Evolutionary conservation across 352 stramenopile genomes (phyloP).

Genomic region (Pythium sp.): DNA sequence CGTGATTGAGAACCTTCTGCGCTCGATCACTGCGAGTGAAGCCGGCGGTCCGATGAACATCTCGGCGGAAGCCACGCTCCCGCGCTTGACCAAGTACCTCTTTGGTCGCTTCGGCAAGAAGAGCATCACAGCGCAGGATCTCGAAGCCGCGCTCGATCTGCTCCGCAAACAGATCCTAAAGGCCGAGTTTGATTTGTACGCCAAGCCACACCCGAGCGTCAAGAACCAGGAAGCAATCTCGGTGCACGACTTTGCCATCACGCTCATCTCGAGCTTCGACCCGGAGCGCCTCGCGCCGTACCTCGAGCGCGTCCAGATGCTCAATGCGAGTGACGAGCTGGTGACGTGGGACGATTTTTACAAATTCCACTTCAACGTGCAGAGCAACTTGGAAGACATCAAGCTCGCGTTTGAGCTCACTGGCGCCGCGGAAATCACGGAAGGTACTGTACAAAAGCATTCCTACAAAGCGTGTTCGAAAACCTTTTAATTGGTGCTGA

Average conservation of each 20-base stretch:
- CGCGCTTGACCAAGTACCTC: conserved; percentile 59
- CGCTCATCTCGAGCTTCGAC: conserved; percentile 70
- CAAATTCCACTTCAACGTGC: conserved; percentile 70
- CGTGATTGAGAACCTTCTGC: conserved; percentile 67
- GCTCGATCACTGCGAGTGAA: conserved; percentile 28
- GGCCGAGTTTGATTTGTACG: conserved; percentile 75
- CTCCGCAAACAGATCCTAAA: conserved; percentile 60
- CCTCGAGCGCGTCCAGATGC: conserved; percentile 53
- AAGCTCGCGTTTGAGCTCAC: conserved; percentile 71
- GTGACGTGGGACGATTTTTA: conserved; percentile 76
- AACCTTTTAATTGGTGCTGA: too few relatives aligned
- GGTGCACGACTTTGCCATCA: conserved; percentile 77
- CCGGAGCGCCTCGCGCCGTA: conserved; percentile 57
- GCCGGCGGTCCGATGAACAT: conserved; percentile 2
- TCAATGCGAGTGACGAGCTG: conserved; percentile 59
- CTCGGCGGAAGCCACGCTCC: conserved; percentile 27
- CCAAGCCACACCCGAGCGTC: conserved; percentile 32
- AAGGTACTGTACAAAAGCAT: conserved; percentile 28
- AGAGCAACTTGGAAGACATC: conserved; percentile 70
- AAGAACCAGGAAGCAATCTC: conserved; percentile 51
- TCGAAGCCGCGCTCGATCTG: conserved; percentile 44
- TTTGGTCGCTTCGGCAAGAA: conserved; percentile 60
- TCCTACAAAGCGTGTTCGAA: neutral
- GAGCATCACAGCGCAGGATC: conserved; percentile 52
- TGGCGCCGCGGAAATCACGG: conserved; percentile 59